Percentiles rank a stretch among this genome's conserved stretches.
Conservation (phyloP, 805 yeast species). For the Candida germanica region DNA sequence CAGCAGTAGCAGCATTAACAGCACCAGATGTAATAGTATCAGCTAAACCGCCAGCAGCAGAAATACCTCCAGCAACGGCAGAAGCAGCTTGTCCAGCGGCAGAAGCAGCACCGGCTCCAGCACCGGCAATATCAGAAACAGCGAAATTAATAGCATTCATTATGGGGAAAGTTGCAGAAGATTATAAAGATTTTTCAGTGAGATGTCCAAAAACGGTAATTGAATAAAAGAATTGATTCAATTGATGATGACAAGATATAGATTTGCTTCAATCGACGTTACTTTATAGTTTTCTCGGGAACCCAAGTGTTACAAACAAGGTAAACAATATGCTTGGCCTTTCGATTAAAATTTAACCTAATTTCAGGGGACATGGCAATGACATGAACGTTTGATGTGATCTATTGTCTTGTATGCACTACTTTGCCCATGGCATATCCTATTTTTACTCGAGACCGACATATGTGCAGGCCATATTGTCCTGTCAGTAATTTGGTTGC, state of each 20-base stretch:
- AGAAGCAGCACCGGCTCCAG: slow-evolving; percentile 16
- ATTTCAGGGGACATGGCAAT: neutral
- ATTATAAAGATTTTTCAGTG: too few species aligned
- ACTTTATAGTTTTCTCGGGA: neutral
- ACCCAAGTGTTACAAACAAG: neutral
- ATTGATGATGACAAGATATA: too few species aligned
- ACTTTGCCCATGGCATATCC: too few species aligned
- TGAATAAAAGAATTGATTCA: too few species aligned
- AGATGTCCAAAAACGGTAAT: too few species aligned
- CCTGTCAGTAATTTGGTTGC: too few species aligned
- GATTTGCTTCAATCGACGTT: neutral
- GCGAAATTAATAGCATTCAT: slow-evolving; percentile 32
- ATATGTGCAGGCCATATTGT: too few species aligned
- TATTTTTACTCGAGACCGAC: too few species aligned
- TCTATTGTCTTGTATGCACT: too few species aligned
- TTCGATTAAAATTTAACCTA: neutral
- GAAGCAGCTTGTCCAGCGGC: slow-evolving; percentile 13
- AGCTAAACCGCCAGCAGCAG: slow-evolving; percentile 11
- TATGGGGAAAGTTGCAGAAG: too few species aligned
- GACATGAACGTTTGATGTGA: too few species aligned
- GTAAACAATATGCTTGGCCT: slow-evolving; percentile 1
- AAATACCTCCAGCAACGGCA: slow-evolving; percentile 11
- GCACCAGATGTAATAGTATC: slow-evolving; percentile 13
- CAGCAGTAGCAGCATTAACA: slow-evolving; percentile 16
- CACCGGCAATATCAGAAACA: slow-evolving; percentile 14